Conservation (phyloP, 2,329 filamentous ascomycete genomes). For the Emmonsiellopsis sp. region DNA sequence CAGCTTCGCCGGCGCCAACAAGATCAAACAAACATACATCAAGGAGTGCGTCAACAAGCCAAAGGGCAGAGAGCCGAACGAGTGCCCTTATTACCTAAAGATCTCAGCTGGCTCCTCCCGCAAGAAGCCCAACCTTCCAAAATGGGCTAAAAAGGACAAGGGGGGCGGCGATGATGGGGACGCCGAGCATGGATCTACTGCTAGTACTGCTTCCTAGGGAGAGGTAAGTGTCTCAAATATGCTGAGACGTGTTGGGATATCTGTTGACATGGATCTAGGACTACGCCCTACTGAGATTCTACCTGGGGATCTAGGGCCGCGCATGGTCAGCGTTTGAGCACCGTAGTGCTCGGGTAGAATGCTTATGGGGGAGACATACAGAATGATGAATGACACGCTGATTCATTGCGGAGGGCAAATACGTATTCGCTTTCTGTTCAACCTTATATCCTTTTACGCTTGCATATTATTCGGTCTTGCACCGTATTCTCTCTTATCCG, state of each 20-base stretch:
- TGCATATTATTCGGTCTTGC: no score
- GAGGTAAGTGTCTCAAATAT: no score
- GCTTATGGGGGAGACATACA: no score
- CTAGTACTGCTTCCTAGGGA: no score
- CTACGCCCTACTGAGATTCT: not conserved
- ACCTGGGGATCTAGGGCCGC: not conserved
- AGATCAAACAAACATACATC: not conserved
- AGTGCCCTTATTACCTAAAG: not conserved
- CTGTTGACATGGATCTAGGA: not conserved
- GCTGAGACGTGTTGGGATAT: no score
- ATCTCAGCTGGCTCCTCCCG: not conserved
- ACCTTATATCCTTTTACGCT: constrained; percentile 8
- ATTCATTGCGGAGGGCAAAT: not conserved
- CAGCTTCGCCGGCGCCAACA: not conserved
- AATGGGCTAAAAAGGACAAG: not conserved
- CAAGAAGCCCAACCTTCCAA: not conserved
- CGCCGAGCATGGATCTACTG: no score
- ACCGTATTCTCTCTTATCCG: no score
- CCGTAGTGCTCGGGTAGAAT: no score
- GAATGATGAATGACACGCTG: not conserved
- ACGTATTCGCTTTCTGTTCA: constrained; percentile 12
- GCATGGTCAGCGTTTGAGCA: no score
- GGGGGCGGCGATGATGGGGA: not conserved
- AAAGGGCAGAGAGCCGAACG: not conserved
- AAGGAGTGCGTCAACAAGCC: not conserved